Percentiles rank a stretch among this genome's conserved stretches.
Evolutionary conservation across 2,329 filamentous ascomycete genomes (phyloP).

Genomic region (Penicillium sp.): DNA sequence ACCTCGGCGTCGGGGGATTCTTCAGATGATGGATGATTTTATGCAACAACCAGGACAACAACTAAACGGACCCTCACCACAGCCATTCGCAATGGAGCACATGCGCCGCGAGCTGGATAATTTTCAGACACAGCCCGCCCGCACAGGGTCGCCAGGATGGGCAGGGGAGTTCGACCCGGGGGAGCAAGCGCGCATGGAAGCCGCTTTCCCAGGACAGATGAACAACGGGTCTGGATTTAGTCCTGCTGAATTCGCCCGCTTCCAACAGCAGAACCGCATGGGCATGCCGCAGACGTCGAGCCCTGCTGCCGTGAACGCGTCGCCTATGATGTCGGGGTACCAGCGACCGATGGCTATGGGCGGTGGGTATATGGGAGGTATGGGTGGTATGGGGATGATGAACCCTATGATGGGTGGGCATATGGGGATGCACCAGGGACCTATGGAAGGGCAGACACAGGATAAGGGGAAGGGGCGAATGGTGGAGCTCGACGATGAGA

Average conservation of each 20-base stretch:
- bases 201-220: constrained; percentile 60
- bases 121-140: constrained; percentile 49
- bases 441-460: constrained; percentile 48
- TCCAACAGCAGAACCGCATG: constrained; percentile 70
- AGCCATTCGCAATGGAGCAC: constrained; percentile 65
- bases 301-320: constrained; percentile 51
- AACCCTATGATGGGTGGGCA: constrained; percentile 47
- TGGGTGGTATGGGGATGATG: constrained; percentile 51
- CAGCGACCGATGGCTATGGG: constrained; percentile 48
- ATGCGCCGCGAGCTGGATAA: constrained; percentile 62
- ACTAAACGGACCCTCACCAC: constrained; percentile 54
- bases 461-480: constrained; percentile 81
- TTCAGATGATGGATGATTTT: constrained; percentile 88
- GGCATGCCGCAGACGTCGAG: constrained; percentile 59
- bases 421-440: constrained; percentile 50
- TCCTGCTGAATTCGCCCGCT: constrained; percentile 81
- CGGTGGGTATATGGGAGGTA: constrained; percentile 41
- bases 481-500: constrained; percentile 86
- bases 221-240: constrained; percentile 62
- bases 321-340: constrained; percentile 60
- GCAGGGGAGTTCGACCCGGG: constrained; percentile 63
- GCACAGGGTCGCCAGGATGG: constrained; percentile 59
- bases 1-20: constrained; percentile 26
- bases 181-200: constrained; percentile 68
- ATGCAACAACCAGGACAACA: constrained; percentile 69